These are phyloP conservation scores for Yamadazyma epiphylla DNA, from an alignment of 1,139 yeast genomes.

Conservation along the genomic window DNA sequence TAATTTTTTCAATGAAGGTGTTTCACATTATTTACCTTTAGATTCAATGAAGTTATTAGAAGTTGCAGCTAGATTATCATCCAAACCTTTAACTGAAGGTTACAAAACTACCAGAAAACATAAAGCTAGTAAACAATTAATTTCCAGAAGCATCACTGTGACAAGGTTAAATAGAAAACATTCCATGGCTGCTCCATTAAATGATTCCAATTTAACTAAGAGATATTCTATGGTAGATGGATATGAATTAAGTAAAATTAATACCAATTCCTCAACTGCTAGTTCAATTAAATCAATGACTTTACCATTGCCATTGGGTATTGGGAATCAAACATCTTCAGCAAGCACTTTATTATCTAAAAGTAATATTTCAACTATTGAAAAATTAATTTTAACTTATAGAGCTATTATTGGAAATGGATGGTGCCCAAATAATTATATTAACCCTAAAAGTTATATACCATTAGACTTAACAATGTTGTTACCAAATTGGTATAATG, in stretches of 20 bases:
- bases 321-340: conserved; percentile 40
- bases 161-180: conserved; percentile 25
- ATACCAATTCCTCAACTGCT: conserved; percentile 40
- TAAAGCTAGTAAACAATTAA: conserved; percentile 26
- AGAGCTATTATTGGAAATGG: conserved; percentile 47
- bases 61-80: conserved; percentile 53
- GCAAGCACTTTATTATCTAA: conserved; percentile 34
- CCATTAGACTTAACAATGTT: conserved; percentile 25
- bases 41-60: conserved; percentile 63
- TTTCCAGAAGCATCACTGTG: conserved; percentile 43
- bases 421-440: conserved; percentile 38
- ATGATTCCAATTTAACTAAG: conserved; percentile 20
- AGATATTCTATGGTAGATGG: conserved; percentile 49
- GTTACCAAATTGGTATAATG: conserved; percentile 34
- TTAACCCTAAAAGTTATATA: conserved; percentile 23
- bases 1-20: conserved; percentile 75
- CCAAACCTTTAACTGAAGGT: conserved; percentile 31
- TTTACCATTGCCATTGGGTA: conserved; percentile 41
- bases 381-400: conserved; percentile 44
- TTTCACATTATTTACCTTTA: conserved; percentile 52
- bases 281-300: conserved; percentile 36
- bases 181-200: conserved; percentile 12
- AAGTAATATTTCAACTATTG: conserved; percentile 40
- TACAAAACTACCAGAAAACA: conserved; percentile 12
- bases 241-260: conserved; percentile 45